These are phyloP conservation scores for Solanum corneliomulleri DNA, from an alignment of 257 asterid species.

Conservation along the genomic window DNA sequence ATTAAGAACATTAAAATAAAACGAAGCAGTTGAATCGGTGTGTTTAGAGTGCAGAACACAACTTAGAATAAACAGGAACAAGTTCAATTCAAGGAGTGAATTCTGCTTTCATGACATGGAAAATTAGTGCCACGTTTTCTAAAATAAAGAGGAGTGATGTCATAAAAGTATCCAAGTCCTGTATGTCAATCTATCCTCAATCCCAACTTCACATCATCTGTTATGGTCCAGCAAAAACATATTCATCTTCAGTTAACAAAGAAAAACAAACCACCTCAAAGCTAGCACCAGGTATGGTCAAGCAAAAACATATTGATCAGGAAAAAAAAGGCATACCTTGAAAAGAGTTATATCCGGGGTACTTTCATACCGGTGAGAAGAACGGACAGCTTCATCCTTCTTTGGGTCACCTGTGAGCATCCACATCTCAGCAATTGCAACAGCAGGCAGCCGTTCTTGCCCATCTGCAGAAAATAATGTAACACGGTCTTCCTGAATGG, in stretches of 20 bases:
- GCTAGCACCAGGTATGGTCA: neutral
- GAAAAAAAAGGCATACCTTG: constrained; percentile 52
- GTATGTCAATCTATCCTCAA: neutral
- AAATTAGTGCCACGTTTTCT: neutral
- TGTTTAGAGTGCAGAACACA: neutral
- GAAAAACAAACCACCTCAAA: neutral
- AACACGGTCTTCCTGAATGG: constrained; percentile 82
- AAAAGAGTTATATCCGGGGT: constrained; percentile 86
- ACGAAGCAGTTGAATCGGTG: neutral
- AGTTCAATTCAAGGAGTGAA: neutral
- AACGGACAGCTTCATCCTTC: constrained; percentile 90
- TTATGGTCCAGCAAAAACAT: neutral
- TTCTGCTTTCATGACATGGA: neutral
- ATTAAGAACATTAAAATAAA: neutral
- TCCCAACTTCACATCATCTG: neutral
- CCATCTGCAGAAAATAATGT: constrained; percentile 68
- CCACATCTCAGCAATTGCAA: constrained; percentile 89
- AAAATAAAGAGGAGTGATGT: neutral
- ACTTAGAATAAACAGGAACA: neutral
- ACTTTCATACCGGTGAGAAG: constrained; percentile 88
- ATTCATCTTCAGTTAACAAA: neutral
- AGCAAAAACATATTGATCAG: neutral
- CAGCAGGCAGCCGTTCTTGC: constrained; percentile 88
- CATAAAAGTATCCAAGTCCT: neutral
- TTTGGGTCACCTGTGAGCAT: constrained; percentile 79